Conservation (phyloP, 352 stramenopile species). For the Phytophthora europaea region DNA sequence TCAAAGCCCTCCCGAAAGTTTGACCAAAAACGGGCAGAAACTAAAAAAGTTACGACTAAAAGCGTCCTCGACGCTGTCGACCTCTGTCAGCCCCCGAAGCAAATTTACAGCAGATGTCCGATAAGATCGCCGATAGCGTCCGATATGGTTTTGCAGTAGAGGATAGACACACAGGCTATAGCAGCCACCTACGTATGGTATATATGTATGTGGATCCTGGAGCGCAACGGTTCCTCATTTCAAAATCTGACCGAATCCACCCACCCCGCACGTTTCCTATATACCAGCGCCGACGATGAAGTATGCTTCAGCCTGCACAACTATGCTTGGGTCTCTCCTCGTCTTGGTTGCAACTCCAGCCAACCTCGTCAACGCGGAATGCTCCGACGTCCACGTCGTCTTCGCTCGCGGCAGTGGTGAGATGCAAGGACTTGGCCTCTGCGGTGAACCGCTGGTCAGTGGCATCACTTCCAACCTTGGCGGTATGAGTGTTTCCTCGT, state of each 20-base stretch:
- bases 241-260: conserved; percentile 4
- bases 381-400: conserved; percentile 41
- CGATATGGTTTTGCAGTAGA: background rate
- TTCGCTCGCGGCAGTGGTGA: conserved; percentile 34
- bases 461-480: conserved; percentile 38
- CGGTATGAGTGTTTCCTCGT: conserved; percentile 48
- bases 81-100: conserved; percentile 5
- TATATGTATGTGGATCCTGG: background rate
- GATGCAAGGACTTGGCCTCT: conserved; percentile 38
- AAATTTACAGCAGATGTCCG: conserved; percentile 19
- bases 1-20: too few species aligned
- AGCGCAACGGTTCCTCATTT: conserved; percentile 6
- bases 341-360: conserved; percentile 1
- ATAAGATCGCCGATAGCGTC: conserved; percentile 23
- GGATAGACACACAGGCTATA: background rate
- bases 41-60: too few species aligned
- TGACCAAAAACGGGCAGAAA: too few species aligned
- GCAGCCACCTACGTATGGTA: background rate
- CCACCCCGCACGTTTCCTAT: background rate
- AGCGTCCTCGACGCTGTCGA: too few species aligned
- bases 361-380: conserved; percentile 21
- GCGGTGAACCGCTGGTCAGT: conserved; percentile 40
- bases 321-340: conserved; percentile 13
- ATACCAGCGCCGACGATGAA: conserved; percentile 21
- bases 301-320: conserved; percentile 10